Conservation (phyloP, 2,329 filamentous ascomycete genomes). For the Fonsecaea pedrosoi region DNA sequence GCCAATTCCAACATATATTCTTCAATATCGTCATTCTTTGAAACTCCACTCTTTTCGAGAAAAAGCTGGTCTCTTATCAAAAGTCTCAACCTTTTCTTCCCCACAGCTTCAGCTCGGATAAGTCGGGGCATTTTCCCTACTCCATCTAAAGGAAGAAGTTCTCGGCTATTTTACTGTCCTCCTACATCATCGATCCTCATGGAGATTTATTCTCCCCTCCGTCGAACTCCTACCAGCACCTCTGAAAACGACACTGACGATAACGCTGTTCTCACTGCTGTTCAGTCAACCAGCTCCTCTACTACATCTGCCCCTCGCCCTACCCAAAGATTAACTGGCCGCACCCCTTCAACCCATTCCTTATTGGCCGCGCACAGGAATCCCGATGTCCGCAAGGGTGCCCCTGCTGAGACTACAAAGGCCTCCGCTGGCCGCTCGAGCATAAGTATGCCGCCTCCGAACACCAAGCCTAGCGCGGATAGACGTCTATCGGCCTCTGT, state of each 20-base stretch:
- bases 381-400: slow-evolving; percentile 57
- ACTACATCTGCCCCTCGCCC: slow-evolving; percentile 27
- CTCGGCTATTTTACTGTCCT: slow-evolving; percentile 2
- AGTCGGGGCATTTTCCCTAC: slow-evolving; percentile 2
- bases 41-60: not conserved
- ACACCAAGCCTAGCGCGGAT: slow-evolving; percentile 43
- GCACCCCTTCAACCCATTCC: slow-evolving; percentile 47
- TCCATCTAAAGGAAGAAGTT: slow-evolving; percentile 2
- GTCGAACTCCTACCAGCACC: slow-evolving; percentile 31
- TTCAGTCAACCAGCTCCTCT: slow-evolving; percentile 30
- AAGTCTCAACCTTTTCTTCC: not conserved
- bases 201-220: slow-evolving; percentile 32
- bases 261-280: slow-evolving; percentile 24
- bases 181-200: slow-evolving; percentile 20
- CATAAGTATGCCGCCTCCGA: slow-evolving; percentile 68
- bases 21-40: slow-evolving; percentile 13
- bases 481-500: slow-evolving; percentile 37
- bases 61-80: not conserved
- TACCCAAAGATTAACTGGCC: slow-evolving; percentile 12
- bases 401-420: slow-evolving; percentile 65
- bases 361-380: slow-evolving; percentile 53
- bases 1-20: not conserved
- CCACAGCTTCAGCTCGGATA: slow-evolving; percentile 10
- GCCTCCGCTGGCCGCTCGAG: slow-evolving; percentile 65
- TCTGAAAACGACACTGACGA: slow-evolving; percentile 33